Evolutionary conservation across 768 basidiomycete species (phyloP).

Genomic region (Hebeloma cylindrosporum): DNA sequence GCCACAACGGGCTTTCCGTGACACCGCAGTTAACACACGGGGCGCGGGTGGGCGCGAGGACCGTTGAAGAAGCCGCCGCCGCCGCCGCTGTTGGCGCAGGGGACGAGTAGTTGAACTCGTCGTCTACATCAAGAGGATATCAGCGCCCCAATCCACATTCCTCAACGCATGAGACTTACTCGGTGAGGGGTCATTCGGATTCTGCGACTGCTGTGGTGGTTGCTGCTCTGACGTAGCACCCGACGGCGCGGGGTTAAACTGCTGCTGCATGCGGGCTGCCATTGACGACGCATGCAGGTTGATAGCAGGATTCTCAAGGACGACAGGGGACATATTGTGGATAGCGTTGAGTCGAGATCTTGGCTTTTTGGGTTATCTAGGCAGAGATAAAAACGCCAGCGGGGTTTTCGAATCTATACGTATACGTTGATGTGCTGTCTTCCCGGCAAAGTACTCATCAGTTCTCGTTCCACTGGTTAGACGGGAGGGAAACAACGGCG

Average conservation of each 20-base stretch:
- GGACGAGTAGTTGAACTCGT: conserved; percentile 27
- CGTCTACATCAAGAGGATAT: conserved; percentile 18
- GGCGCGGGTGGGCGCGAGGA: conserved; percentile 38
- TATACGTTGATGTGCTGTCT: too few species aligned
- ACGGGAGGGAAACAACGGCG: too few species aligned
- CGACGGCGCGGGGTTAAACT: conserved; percentile 40
- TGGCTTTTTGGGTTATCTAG: not conserved
- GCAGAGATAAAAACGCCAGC: not conserved
- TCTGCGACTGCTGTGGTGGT: conserved; percentile 22
- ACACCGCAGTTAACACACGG: conserved; percentile 77
- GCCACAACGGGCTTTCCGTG: conserved; percentile 80
- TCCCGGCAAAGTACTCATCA: too few species aligned
- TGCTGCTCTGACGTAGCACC: conserved; percentile 21
- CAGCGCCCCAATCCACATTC: not conserved
- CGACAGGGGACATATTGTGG: conserved; percentile 64
- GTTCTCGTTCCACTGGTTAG: too few species aligned
- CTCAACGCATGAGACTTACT: conserved; percentile 19
- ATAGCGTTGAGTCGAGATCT: too few species aligned
- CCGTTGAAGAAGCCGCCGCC: conserved; percentile 18
- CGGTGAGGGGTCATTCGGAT: conserved; percentile 22
- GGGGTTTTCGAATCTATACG: too few species aligned
- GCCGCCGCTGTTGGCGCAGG: too few species aligned
- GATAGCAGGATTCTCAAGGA: conserved; percentile 53
- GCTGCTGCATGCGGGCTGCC: conserved; percentile 44
- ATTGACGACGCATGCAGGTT: conserved; percentile 48